Evolutionary conservation across 768 basidiomycete species (phyloP), one percentile per base, ranked within the genome.

Genomic region (Naganishia vaughanmartiniae): DNA sequence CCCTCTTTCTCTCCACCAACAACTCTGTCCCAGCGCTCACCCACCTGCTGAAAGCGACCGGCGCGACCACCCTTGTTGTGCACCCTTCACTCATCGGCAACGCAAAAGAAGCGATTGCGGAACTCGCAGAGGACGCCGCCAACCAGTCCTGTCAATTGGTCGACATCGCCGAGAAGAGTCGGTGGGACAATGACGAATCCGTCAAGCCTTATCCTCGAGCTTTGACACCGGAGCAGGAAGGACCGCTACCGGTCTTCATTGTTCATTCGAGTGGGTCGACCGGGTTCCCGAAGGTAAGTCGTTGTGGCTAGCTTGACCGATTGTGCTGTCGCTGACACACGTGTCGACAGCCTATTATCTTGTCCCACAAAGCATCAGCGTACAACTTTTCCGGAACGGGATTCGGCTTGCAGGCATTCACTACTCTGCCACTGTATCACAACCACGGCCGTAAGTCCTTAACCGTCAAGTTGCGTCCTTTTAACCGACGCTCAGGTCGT

Each of bases 221-320:
- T 14, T 71, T 83, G 39, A 78, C 76, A 0, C 80, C 81, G 12
- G 78, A 81, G 39, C 76, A 83, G 54, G 84, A 84, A 70, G 60
- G 55, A 24, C 58, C 71, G 19, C 72, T 83, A 24, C 77, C 78
- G 19, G 80, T 77, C 19, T 82, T 84, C 28, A 82, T 84, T 57
- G 74, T 84, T 30, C 84, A 84, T 73, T 83, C 82, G 11, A 81
- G 79, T 3, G 84, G 84, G 45, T 63, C 81, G 71, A 85, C 85
- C 4, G 85, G 85, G 1, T 83, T 82, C 74, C 85, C 85, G 3
- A 85, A 73, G 65, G 66, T 58, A 3, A 55, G 58, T 28, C 30
- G 21, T 24, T 33, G 58, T 17, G 17, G 21, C 34, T 19, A 17
- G 21, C 14, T 4, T 4, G 24, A 12, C 39, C 2, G 24, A 12